These are phyloP conservation scores for Ochromonadaceae sp. DNA, from an alignment of 352 stramenopile species.

Conservation along the genomic window DNA sequence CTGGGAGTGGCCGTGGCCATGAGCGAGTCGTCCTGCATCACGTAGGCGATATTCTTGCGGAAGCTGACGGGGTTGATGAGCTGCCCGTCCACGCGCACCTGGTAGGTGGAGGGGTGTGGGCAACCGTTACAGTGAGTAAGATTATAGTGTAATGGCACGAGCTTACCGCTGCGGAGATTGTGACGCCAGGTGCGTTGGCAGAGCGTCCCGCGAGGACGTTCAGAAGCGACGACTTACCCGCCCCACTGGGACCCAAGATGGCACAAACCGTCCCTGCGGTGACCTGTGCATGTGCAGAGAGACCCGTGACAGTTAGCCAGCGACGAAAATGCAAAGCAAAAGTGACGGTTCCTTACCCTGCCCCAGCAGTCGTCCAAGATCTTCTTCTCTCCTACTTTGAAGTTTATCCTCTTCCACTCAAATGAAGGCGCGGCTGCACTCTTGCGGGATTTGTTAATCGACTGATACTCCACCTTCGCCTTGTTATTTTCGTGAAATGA, in stretches of 20 bases:
- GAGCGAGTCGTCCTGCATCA: conserved; percentile 71
- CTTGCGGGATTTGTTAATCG: too few relatives aligned
- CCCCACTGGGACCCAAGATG: conserved; percentile 21
- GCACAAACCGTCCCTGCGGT: background rate
- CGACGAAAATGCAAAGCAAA: conserved; percentile 5
- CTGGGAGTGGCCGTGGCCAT: conserved; percentile 61
- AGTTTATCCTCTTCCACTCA: background rate
- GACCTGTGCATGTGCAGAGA: conserved; percentile 8
- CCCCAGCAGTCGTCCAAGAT: conserved; percentile 16
- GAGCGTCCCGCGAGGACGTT: conserved; percentile 45
- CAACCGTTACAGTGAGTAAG: conserved; percentile 22
- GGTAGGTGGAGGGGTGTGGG: conserved; percentile 22
- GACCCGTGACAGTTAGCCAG: background rate
- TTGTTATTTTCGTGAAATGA: too few relatives aligned
- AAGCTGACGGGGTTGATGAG: conserved; percentile 24
- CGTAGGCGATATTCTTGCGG: conserved; percentile 39
- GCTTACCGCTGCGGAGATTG: conserved; percentile 26
- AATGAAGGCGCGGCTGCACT: too few relatives aligned
- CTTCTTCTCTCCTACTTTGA: background rate
- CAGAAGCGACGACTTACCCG: conserved; percentile 45
- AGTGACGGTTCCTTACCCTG: background rate
- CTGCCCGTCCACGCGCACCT: conserved; percentile 28
- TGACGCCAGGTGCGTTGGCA: conserved; percentile 23
- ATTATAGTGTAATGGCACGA: too few relatives aligned
- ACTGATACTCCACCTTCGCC: too few relatives aligned